Evolutionary conservation across 2,329 filamentous ascomycete species (phyloP).

Genomic region (Tolypocladium tropicale): DNA sequence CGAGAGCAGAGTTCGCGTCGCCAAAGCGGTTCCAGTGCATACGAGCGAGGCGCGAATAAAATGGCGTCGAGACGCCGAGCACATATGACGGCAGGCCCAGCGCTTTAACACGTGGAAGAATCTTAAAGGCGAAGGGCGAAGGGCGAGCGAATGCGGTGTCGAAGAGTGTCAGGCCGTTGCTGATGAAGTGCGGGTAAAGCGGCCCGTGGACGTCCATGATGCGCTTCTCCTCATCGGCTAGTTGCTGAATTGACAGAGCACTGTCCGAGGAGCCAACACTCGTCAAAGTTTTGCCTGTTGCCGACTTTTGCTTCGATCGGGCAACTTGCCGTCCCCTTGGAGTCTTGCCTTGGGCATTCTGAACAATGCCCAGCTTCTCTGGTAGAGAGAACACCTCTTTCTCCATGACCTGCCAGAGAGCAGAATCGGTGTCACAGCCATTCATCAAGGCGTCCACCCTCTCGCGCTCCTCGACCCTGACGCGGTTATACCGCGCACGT

Average conservation of each 20-base stretch:
- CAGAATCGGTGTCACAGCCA: slow-evolving; percentile 46
- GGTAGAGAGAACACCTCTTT: slow-evolving; percentile 55
- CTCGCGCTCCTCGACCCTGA: slow-evolving; percentile 33
- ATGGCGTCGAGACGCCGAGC: slow-evolving; percentile 56
- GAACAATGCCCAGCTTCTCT: slow-evolving; percentile 38
- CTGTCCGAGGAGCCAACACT: not conserved
- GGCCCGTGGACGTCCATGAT: slow-evolving; percentile 50
- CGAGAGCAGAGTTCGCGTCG: slow-evolving; percentile 43
- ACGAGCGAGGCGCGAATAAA: slow-evolving; percentile 58
- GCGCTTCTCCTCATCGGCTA: slow-evolving; percentile 16
- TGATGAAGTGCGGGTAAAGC: slow-evolving; percentile 53
- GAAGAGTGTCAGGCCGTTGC: slow-evolving; percentile 45
- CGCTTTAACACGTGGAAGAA: slow-evolving; percentile 58
- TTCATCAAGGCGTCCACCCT: slow-evolving; percentile 46
- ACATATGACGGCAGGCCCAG: slow-evolving; percentile 62
- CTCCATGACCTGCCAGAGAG: slow-evolving; percentile 59
- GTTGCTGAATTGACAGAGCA: not conserved
- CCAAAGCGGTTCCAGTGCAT: slow-evolving; percentile 52
- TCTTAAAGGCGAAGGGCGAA: slow-evolving; percentile 47
- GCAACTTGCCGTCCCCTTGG: slow-evolving; percentile 5
- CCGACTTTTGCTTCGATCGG: slow-evolving; percentile 5
- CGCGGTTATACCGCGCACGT: slow-evolving; percentile 21
- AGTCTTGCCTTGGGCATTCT: slow-evolving; percentile 1
- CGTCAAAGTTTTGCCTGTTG: slow-evolving; percentile 1
- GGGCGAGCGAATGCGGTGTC: slow-evolving; percentile 44